Evolutionary conservation across 768 basidiomycete species (phyloP).

Genomic region (Amanita polypyramis): DNA sequence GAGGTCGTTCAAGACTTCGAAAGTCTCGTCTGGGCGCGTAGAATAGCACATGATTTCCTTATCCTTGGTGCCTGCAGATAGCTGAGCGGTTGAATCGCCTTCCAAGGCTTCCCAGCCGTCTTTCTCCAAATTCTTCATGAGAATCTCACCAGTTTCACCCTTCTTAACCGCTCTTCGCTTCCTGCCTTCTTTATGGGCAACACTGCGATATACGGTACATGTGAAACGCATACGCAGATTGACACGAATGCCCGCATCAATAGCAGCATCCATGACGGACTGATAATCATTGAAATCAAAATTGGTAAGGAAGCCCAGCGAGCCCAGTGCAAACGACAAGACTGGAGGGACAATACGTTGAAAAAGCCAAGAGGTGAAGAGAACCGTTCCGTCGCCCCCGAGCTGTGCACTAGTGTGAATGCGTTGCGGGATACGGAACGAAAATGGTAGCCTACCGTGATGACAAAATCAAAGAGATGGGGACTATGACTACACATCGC

Average conservation of each 20-base stretch:
- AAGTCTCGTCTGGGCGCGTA: slow-evolving; percentile 89
- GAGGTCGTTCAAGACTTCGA: slow-evolving; percentile 93
- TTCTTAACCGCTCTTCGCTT: slow-evolving; percentile 81
- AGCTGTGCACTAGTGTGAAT: slow-evolving; percentile 40
- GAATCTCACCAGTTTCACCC: slow-evolving; percentile 89
- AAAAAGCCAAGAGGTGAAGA: slow-evolving; percentile 99
- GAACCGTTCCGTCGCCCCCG: slow-evolving; percentile 95
- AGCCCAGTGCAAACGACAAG: slow-evolving; percentile 93
- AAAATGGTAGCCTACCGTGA: slow-evolving; percentile 58
- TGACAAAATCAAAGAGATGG: slow-evolving; percentile 94
- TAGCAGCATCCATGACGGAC: slow-evolving; percentile 74
- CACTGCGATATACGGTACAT: slow-evolving; percentile 93
- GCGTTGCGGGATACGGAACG: background rate
- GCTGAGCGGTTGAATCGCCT: slow-evolving; percentile 44
- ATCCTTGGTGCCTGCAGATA: slow-evolving; percentile 53
- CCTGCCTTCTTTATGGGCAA: slow-evolving; percentile 60
- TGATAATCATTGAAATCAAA: slow-evolving; percentile 88
- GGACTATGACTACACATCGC: slow-evolving; percentile 89
- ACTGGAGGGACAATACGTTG: slow-evolving; percentile 98
- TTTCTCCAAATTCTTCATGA: slow-evolving; percentile 88
- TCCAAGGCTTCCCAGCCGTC: slow-evolving; percentile 97
- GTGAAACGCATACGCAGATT: slow-evolving; percentile 99
- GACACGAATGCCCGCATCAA: slow-evolving; percentile 91
- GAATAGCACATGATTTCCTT: slow-evolving; percentile 98
- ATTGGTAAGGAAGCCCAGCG: slow-evolving; percentile 94